These are phyloP conservation scores for Talaromyces sp. DNA, from an alignment of 2,329 filamentous ascomycete genomes.

Conservation along the genomic window DNA sequence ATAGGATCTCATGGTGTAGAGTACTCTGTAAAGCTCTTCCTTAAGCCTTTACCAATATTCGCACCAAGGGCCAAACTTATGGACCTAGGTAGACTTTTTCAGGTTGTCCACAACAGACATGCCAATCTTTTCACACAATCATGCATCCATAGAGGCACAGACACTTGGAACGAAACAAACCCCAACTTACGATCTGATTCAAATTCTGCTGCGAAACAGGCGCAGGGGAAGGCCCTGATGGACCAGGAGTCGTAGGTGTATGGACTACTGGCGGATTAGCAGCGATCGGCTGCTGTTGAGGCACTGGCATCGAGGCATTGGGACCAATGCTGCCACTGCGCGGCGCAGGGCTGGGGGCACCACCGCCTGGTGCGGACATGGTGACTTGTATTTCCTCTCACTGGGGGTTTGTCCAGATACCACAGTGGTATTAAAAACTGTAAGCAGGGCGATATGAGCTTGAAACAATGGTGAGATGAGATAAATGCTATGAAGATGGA, in stretches of 20 bases:
- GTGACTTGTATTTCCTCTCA: conserved; percentile 16
- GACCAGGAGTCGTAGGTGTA: conserved; percentile 32
- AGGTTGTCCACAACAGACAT: neutral
- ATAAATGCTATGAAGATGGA: neutral
- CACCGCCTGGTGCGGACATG: conserved; percentile 48
- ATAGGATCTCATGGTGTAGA: neutral
- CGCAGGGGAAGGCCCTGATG: conserved; percentile 39
- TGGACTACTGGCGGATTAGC: conserved; percentile 48
- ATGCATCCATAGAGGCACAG: conserved; percentile 6
- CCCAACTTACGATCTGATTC: conserved; percentile 85
- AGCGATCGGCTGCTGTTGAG: conserved; percentile 50
- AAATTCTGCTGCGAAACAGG: conserved; percentile 80
- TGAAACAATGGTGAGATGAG: neutral
- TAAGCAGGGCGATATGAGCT: neutral
- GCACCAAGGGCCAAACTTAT: neutral
- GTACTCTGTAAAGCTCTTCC: neutral
- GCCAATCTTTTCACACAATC: neutral
- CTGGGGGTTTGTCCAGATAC: neutral
- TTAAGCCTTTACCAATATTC: neutral
- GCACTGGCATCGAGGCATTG: conserved; percentile 45
- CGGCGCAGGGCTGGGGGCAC: conserved; percentile 49
- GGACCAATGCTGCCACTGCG: conserved; percentile 51
- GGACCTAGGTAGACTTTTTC: neutral
- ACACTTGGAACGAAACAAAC: conserved; percentile 12
- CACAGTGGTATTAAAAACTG: neutral